A percentile compares a stretch with the other conserved stretches of the same genome.
Conservation (phyloP, 176 grass and related monocot genomes). For the Alloteropsis semialata region DNA sequence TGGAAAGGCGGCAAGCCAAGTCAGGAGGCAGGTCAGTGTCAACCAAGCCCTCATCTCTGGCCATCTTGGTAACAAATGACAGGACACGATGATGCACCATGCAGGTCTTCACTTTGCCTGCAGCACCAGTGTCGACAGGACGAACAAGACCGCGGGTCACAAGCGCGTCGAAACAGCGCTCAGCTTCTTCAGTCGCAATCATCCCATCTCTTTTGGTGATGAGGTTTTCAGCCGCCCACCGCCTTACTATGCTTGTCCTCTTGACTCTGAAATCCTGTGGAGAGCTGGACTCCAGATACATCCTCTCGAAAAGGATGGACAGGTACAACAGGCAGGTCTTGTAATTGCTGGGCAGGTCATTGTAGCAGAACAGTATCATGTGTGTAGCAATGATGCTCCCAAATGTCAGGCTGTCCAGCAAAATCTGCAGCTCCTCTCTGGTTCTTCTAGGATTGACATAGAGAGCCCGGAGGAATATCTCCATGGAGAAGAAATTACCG, state of each 20-base stretch:
- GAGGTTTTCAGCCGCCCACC: constrained; percentile 7
- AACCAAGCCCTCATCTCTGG: neutral
- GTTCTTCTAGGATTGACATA: neutral
- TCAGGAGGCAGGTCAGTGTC: neutral
- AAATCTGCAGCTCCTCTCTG: neutral
- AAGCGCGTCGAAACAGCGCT: neutral
- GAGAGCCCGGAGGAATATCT: neutral
- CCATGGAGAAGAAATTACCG: constrained; percentile 8
- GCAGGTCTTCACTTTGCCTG: neutral
- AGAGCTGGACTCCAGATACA: neutral
- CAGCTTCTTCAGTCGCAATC: neutral
- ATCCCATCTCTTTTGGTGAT: neutral
- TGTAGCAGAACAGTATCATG: neutral
- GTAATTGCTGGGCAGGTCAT: neutral
- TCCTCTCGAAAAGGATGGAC: neutral
- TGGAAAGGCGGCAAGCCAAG: neutral
- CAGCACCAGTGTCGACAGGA: neutral
- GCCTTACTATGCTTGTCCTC: constrained; percentile 17
- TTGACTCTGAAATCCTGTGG: neutral
- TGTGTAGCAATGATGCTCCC: neutral
- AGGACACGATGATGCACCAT: neutral
- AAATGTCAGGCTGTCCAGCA: neutral
- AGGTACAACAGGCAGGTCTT: neutral
- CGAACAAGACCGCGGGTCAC: neutral
- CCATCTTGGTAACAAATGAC: neutral